Base-by-base conservation (phyloP, 371 early-diverging fungal genomes). In the Mortierella polycephala region DNA sequence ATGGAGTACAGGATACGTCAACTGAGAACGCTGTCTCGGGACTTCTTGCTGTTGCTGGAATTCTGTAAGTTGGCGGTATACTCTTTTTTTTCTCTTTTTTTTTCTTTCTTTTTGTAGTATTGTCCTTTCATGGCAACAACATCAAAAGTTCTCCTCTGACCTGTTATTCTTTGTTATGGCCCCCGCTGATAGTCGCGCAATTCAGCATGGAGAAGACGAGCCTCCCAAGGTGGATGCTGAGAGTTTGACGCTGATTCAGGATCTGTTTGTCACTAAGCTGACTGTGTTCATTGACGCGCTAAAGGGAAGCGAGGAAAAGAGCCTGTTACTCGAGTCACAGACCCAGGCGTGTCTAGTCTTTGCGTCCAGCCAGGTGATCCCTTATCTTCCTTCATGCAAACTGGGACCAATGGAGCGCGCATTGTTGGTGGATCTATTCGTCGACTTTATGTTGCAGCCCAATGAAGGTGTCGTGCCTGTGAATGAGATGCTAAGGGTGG, bases 141-240 rank as follows among this genome's bases (percentile, higher is more conserved):
- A 30, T 30, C 30, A 30, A 4, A 4, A 4, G 30, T 2, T 1
- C 1, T 30, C 30, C 4, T 30, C 63, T 9, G 14, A 58, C 45
- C n/a, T 20, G 12, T 13, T 30, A 30, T 46, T 52, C 0, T 3
- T 16, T 30, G 30, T 30, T 30, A 30, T 30, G 30, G 4, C 30
- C 30, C 9, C 6, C 12, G 16, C 23, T 2, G 1, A 1, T 62
- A 79, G 80, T 58, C 80, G 80, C 18, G 64, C 80, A 9, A 60
- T 79, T 52, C 80, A 79, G 44, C 80, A 79, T 58, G 74, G 57
- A 42, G 74, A 72, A 37, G 80, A 79, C 41, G 73, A 73, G 23
- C 64, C 64, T 12, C 74, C 70, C 8, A 72, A 60, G 39, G 74
- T 79, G 7, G 80, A 79, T 16, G 59, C 56, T 18, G 74, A 73